Conservation (phyloP, 176 grass and related monocot genomes). For the Oryza officinalis region DNA sequence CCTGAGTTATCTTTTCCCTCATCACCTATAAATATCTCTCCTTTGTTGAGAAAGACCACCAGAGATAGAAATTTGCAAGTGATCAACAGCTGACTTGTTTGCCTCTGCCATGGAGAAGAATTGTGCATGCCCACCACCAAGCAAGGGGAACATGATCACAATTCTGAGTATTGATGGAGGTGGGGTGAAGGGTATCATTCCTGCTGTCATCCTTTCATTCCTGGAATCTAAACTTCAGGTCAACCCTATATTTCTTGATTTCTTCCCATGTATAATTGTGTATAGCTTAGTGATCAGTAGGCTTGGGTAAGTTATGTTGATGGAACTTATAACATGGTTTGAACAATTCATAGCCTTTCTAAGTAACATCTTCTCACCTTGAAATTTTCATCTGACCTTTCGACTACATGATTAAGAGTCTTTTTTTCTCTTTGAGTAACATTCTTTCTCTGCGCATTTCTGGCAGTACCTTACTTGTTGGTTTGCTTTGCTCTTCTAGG, state of each 20-base stretch:
- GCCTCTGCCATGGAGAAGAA: constrained; percentile 11
- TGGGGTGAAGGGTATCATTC: constrained; percentile 52
- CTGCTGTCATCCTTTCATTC: constrained; percentile 28
- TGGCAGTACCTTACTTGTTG: not conserved
- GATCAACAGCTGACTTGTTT: not conserved
- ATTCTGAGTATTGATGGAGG: constrained; percentile 48
- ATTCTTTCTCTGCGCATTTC: not conserved
- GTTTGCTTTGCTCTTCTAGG: constrained; percentile 22
- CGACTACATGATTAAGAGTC: not conserved
- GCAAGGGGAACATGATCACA: constrained; percentile 42
- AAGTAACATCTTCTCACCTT: not conserved
- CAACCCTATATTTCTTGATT: not conserved
- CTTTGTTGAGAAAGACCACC: not conserved
- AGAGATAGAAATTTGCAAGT: not conserved
- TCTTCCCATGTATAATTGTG: not conserved
- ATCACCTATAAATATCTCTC: constrained; percentile 18
- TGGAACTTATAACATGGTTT: not conserved
- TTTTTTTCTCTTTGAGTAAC: not conserved
- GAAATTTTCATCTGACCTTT: not conserved
- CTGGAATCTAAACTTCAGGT: constrained; percentile 54
- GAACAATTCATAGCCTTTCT: not conserved
- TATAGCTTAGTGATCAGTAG: not conserved
- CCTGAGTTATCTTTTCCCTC: constrained; percentile 1
- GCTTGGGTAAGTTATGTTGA: not conserved
- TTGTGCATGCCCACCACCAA: constrained; percentile 29